These are phyloP conservation scores for Arxiozyma heterogenica DNA, from an alignment of 1,139 yeast species.

Conservation along the genomic window DNA sequence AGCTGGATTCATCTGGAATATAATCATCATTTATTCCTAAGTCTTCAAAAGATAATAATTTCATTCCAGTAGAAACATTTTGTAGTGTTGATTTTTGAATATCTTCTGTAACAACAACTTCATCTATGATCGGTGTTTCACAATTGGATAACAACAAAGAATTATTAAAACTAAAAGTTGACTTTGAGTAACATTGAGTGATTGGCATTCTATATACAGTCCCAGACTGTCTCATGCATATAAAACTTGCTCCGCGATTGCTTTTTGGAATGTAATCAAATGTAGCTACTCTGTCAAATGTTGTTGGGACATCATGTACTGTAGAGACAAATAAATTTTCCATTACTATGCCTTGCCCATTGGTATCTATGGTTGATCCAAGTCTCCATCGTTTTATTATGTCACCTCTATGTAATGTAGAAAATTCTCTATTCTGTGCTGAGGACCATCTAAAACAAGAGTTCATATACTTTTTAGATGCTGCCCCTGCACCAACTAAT, in stretches of 20 bases:
- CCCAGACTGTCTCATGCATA: conserved; percentile 87
- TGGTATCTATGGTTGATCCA: conserved; percentile 35
- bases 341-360: conserved; percentile 11
- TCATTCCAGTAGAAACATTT: conserved; percentile 13
- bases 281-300: conserved; percentile 71
- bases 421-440: conserved; percentile 60
- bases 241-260: conserved; percentile 39
- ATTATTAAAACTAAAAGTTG: conserved; percentile 62
- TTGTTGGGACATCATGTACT: conserved; percentile 68
- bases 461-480: conserved; percentile 50
- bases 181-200: conserved; percentile 54
- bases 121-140: conserved; percentile 31
- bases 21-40: conserved; percentile 26
- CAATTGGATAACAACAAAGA: conserved; percentile 63
- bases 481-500: conserved; percentile 47
- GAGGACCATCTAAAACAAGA: conserved; percentile 66
- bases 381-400: conserved; percentile 75
- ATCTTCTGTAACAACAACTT: conserved; percentile 30
- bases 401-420: conserved; percentile 73
- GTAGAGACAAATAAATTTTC: conserved; percentile 66
- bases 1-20: conserved; percentile 7
- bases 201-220: conserved; percentile 75
- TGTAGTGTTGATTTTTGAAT: conserved; percentile 30
- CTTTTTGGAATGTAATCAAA: conserved; percentile 72
- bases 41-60: conserved; percentile 28